phyloP scores from a whole-genome alignment of 1,284 basidiomycete species.

The Marasmius sp. region DNA sequence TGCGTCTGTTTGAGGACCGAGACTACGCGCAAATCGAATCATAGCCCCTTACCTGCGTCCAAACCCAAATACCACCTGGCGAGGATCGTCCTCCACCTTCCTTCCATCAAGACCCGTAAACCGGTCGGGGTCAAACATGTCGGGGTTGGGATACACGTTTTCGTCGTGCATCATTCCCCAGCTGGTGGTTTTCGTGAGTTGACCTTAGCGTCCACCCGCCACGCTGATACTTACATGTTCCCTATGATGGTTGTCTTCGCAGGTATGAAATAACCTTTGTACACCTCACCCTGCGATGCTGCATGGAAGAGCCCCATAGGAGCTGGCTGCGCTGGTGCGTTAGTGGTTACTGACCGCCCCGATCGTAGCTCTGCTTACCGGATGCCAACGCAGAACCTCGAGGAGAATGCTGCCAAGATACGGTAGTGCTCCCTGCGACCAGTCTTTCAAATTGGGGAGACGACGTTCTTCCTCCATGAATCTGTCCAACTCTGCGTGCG shows the following conservation, averaged over 20 bases:
- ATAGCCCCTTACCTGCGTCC: neutral
- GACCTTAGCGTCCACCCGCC: neutral
- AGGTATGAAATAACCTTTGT: slow-evolving; percentile 10
- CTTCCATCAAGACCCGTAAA: neutral
- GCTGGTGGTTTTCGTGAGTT: neutral
- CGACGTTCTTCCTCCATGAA: slow-evolving; percentile 6
- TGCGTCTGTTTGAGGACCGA: neutral
- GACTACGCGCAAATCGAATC: neutral
- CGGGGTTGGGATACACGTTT: neutral
- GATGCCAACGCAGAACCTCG: slow-evolving; percentile 13
- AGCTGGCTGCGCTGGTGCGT: neutral
- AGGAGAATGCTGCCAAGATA: slow-evolving; percentile 11
- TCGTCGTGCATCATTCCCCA: neutral
- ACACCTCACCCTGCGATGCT: slow-evolving; percentile 8
- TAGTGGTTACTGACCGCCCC: slow-evolving; percentile 6
- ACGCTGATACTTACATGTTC: neutral
- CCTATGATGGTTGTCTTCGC: slow-evolving; percentile 4
- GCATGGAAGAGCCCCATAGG: slow-evolving; percentile 12
- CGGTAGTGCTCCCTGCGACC: slow-evolving; percentile 3
- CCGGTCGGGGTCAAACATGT: slow-evolving; percentile 1
- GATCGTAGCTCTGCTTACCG: slow-evolving; percentile 8
- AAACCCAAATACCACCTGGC: slow-evolving; percentile 1
- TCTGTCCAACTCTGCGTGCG: slow-evolving; percentile 10
- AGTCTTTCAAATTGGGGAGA: slow-evolving; percentile 11
- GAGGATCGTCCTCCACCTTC: neutral